Conservation (phyloP, 1,139 yeast genomes). For the Eremothecium cymbalariae region DNA sequence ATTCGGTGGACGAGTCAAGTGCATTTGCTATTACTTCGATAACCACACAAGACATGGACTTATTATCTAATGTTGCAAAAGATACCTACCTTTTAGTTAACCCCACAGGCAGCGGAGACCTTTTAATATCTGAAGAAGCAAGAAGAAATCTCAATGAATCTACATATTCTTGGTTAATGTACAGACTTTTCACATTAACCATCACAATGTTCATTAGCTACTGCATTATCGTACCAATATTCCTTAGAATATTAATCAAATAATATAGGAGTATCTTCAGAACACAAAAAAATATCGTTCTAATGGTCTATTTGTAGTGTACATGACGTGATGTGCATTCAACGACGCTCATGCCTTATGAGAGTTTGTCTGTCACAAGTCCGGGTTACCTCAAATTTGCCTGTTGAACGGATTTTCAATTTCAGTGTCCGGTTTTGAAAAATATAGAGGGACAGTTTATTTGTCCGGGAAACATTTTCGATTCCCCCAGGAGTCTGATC, state of each 20-base stretch:
- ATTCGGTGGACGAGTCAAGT: conserved; percentile 5
- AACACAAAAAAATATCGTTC: conserved; percentile 2
- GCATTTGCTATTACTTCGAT: conserved; percentile 5
- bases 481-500: too few species aligned
- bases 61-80: conserved; percentile 5
- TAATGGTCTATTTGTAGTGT: not conserved
- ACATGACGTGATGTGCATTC: too few species aligned
- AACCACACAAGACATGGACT: conserved; percentile 6
- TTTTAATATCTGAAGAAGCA: conserved; percentile 8
- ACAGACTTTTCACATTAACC: conserved; percentile 9
- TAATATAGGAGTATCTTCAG: too few species aligned
- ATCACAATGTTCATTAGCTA: conserved; percentile 8
- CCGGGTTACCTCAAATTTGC: too few species aligned
- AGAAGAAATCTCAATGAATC: conserved; percentile 13
- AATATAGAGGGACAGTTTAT: too few species aligned
- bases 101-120: conserved; percentile 7
- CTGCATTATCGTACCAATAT: conserved; percentile 6
- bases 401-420: too few species aligned
- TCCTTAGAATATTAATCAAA: too few species aligned
- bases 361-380: too few species aligned
- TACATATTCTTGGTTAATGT: conserved; percentile 11
- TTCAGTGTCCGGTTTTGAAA: too few species aligned
- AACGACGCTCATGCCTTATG: too few species aligned
- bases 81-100: conserved; percentile 7
- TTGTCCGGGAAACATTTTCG: too few species aligned